These are phyloP conservation scores for Annulohypoxylon bovei DNA, from an alignment of 495 filamentous ascomycete species.

Conservation along the genomic window DNA sequence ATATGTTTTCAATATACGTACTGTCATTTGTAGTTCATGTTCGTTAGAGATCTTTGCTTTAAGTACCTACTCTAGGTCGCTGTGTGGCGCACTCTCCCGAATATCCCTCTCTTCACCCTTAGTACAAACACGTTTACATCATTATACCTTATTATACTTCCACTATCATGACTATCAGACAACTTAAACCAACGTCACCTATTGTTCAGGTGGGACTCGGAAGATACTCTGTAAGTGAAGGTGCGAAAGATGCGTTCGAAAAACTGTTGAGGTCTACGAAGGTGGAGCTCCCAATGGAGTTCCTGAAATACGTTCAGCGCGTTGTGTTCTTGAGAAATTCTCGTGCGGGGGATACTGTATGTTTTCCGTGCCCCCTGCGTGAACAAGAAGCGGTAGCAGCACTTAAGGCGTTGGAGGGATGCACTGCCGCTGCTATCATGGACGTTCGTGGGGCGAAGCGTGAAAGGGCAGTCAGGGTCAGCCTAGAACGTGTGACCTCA, in stretches of 20 bases:
- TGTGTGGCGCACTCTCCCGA: slow-evolving; percentile 24
- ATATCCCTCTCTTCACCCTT: slow-evolving; percentile 5
- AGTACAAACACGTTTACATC: slow-evolving; percentile 11
- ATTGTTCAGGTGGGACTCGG: slow-evolving; percentile 5
- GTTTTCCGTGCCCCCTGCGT: slow-evolving; percentile 73
- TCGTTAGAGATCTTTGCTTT: slow-evolving; percentile 22
- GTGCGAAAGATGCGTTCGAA: slow-evolving; percentile 43
- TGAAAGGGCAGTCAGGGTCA: slow-evolving; percentile 62
- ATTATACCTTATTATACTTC: background rate
- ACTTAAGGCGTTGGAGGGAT: slow-evolving; percentile 76
- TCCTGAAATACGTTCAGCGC: slow-evolving; percentile 39
- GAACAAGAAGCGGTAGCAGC: slow-evolving; percentile 75
- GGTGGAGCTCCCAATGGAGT: slow-evolving; percentile 45
- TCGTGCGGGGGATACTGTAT: slow-evolving; percentile 44
- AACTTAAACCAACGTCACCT: slow-evolving; percentile 8
- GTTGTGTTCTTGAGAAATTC: slow-evolving; percentile 48
- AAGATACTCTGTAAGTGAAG: slow-evolving; percentile 38
- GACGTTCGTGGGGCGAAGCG: slow-evolving; percentile 56
- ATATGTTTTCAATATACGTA: slow-evolving; percentile 31
- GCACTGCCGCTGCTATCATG: slow-evolving; percentile 70
- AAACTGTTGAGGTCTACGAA: slow-evolving; percentile 38
- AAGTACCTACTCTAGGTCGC: slow-evolving; percentile 10
- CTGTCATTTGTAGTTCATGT: slow-evolving; percentile 18
- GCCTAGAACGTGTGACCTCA: slow-evolving; percentile 69
- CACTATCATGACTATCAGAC: slow-evolving; percentile 35